Evolutionary conservation across 257 asterid species (phyloP).

Genomic region (Ligustrum vulgare): DNA sequence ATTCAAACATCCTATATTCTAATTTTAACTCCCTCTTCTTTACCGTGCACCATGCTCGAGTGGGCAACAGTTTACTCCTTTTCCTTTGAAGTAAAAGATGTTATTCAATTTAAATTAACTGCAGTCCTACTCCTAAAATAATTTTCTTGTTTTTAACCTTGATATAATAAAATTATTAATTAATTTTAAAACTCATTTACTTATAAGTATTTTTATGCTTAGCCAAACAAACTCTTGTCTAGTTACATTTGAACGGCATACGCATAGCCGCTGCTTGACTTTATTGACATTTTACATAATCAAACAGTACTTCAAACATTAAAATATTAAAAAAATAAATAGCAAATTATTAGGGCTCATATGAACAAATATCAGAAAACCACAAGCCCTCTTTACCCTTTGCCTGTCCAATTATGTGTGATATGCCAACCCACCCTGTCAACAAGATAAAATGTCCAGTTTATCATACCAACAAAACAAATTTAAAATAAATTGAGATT

Average conservation of each 20-base stretch:
- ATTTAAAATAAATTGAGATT: neutral
- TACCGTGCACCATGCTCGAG: no score
- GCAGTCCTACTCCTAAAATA: no score
- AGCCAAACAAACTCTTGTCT: neutral
- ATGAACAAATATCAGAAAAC: slow-evolving; percentile 60
- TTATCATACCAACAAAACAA: neutral
- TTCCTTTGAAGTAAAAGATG: no score
- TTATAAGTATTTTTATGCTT: neutral
- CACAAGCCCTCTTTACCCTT: slow-evolving; percentile 42
- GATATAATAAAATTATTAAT: no score
- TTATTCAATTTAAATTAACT: no score
- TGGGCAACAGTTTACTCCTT: no score
- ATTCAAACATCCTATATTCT: no score
- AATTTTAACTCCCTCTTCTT: no score
- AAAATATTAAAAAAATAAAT: neutral
- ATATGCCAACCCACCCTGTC: slow-evolving; percentile 66
- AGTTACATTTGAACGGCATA: neutral
- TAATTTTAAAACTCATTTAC: no score
- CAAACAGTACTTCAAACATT: neutral
- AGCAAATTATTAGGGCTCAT: slow-evolving; percentile 25
- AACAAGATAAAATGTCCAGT: neutral
- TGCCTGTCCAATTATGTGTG: slow-evolving; percentile 43
- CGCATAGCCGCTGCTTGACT: neutral
- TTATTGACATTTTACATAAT: neutral
- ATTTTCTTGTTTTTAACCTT: no score